Percentiles rank a stretch among this genome's conserved stretches.
phyloP scores from a whole-genome alignment of 129 eudicot species.

The Centrapalus pauciflorus region DNA sequence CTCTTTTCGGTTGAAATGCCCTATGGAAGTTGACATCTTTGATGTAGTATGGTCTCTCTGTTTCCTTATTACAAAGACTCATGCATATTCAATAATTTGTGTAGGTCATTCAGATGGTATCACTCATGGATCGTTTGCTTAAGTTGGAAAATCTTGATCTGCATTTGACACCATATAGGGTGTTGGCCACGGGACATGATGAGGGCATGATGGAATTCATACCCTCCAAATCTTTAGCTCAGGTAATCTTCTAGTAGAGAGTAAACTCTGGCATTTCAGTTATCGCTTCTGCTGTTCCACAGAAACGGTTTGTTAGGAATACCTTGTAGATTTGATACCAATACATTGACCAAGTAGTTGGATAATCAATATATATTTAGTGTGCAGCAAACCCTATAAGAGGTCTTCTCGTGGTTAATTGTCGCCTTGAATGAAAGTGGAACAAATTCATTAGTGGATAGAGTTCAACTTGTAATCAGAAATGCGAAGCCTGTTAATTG shows the following conservation, averaged over 20 bases:
- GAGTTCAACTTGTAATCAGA: too few species aligned
- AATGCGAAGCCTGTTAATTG: too few species aligned
- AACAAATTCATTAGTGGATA: too few species aligned
- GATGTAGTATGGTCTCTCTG: neutral
- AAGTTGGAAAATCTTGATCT: conserved; percentile 96
- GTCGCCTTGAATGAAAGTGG: too few species aligned
- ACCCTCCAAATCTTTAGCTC: conserved; percentile 95
- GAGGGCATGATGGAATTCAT: conserved; percentile 99
- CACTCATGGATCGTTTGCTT: conserved; percentile 94
- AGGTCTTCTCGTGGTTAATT: too few species aligned
- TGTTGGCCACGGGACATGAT: conserved; percentile 96
- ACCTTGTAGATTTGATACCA: neutral
- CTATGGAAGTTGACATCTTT: neutral
- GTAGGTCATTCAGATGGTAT: conserved; percentile 97
- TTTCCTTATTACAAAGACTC: neutral
- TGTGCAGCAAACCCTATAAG: too few species aligned
- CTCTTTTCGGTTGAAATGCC: neutral
- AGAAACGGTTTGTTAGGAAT: neutral
- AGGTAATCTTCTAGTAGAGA: conserved; percentile 37
- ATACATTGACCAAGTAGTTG: neutral
- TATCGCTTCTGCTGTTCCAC: neutral
- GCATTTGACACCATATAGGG: conserved; percentile 94
- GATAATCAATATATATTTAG: neutral
- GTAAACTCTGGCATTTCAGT: neutral
- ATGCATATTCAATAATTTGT: conserved; percentile 4